Conservation (phyloP, 1,284 basidiomycete genomes). For the Ustilago cynodontis region DNA sequence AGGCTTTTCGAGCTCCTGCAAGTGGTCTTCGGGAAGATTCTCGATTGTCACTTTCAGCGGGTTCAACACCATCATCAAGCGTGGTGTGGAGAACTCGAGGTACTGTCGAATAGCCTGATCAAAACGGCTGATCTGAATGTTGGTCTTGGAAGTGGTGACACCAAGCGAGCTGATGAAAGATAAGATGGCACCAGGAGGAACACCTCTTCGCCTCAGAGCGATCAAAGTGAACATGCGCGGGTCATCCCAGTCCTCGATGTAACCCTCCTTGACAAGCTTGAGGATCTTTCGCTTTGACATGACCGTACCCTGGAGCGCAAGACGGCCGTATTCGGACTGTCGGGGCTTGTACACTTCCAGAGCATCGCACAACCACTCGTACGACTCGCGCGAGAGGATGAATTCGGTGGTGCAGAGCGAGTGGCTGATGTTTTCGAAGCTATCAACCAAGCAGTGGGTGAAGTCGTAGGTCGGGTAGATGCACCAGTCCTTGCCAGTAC, state of each 20-base stretch:
- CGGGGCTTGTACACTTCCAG: slow-evolving; percentile 97
- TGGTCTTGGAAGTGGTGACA: slow-evolving; percentile 84
- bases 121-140: slow-evolving; percentile 88
- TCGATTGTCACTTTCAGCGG: slow-evolving; percentile 88
- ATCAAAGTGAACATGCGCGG: slow-evolving; percentile 98
- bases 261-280: slow-evolving; percentile 84
- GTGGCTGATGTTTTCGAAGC: slow-evolving; percentile 98
- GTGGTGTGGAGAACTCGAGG: slow-evolving; percentile 87
- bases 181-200: slow-evolving; percentile 93
- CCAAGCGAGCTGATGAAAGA: slow-evolving; percentile 93
- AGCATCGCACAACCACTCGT: slow-evolving; percentile 99
- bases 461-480: slow-evolving; percentile 97
- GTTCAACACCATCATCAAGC: slow-evolving; percentile 90
- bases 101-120: slow-evolving; percentile 90
- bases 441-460: slow-evolving; percentile 98
- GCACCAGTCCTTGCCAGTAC: slow-evolving; percentile 89
- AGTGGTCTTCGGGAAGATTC: slow-evolving; percentile 89
- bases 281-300: slow-evolving; percentile 97
- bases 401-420: slow-evolving; percentile 98
- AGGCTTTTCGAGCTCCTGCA: slow-evolving; percentile 86
- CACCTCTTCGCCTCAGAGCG: slow-evolving; percentile 90
- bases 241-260: slow-evolving; percentile 96
- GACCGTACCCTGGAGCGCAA: slow-evolving; percentile 93
- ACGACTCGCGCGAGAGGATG: slow-evolving; percentile 93
- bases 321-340: slow-evolving; percentile 95